Evolutionary conservation across 176 grass and related monocot species (phyloP), one percentile per base, ranked within the genome.

Genomic region (Eleusine coracana): DNA sequence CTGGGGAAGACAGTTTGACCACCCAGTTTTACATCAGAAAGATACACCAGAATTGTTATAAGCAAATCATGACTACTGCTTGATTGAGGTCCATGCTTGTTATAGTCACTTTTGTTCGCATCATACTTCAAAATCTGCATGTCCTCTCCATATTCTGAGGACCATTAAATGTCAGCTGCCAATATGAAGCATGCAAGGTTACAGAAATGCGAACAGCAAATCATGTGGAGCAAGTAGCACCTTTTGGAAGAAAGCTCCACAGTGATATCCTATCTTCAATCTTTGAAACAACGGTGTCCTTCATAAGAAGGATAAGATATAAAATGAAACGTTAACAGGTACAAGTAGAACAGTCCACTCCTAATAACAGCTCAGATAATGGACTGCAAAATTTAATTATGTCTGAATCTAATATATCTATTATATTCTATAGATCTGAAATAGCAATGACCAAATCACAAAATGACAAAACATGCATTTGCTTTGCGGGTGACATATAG

Each of bases 161-260:
- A 84, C 38, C 69, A 80, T 18, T 64, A 69, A 78, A 75, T 61
- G 29, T 87, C 66, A 83, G 44, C 36, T 68, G 13, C 2, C 40
- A 68, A 10, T 27, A 86, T 34, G 69, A 10, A 11, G 5, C 66
- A 88, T 28, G 37, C 38, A 60, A 80, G n/a, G 34, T 66, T 71
- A 71, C 18, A 39, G 34, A 81, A 71, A 44, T 71, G 36, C 25
- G 78, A 72, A 58, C 28, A 63, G 28, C 46, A 68, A 12, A 73
- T 60, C 42, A 5, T 25, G 16, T 58, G 10, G 27, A 75, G 18
- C 25, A 40, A 54, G 28, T 15, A 1, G 37, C 88, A 93, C 95
- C 95, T 95, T 86, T 91, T 77, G 95, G 92, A 93, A 98, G 89
- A 90, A 98, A 89, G 67, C 84, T 95, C 95, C 92, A 93, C 54